Evolutionary conservation across 805 yeast genomes (phyloP).

Genomic region (Barnettozyma sucrosica): DNA sequence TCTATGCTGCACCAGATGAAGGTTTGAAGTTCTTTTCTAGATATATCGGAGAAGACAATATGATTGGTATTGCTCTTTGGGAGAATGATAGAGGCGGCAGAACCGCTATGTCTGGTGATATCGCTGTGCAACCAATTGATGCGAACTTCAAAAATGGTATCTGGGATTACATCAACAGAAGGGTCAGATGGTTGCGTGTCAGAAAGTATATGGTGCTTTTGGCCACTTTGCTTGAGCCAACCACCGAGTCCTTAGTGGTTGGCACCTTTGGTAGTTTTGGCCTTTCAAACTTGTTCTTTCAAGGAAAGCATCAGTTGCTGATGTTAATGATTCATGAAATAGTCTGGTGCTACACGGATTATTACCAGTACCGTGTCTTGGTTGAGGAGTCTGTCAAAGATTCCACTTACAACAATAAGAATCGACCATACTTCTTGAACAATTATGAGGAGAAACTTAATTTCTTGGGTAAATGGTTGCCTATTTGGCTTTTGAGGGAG

Average conservation of each 20-base stretch:
- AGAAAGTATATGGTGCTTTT: conserved; percentile 81
- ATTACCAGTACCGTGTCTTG: conserved; percentile 46
- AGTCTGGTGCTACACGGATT: conserved; percentile 64
- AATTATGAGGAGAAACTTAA: conserved; percentile 17
- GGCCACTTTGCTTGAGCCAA: conserved; percentile 82
- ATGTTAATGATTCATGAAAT: conserved; percentile 48
- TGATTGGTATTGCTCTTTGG: conserved; percentile 88
- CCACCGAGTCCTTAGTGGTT: conserved; percentile 69
- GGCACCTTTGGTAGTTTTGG: conserved; percentile 65
- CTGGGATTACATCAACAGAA: conserved; percentile 54
- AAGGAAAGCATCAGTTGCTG: conserved; percentile 28
- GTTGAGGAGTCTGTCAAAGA: conserved; percentile 26
- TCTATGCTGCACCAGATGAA: conserved; percentile 23
- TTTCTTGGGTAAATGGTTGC: conserved; percentile 23
- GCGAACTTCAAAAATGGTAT: conserved; percentile 33
- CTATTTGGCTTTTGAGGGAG: conserved; percentile 67
- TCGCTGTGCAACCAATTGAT: conserved; percentile 69
- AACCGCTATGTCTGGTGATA: conserved; percentile 74
- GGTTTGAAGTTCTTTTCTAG: conserved; percentile 69
- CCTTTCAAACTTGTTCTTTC: conserved; percentile 39
- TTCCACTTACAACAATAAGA: conserved; percentile 5
- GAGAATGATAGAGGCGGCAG: conserved; percentile 58
- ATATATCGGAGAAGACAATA: conserved; percentile 88
- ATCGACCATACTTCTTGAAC: conserved; percentile 28
- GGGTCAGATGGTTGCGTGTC: conserved; percentile 83